Evolutionary conservation across 2,329 filamentous ascomycete genomes (phyloP).

Genomic region (Colletotrichum viniferum): DNA sequence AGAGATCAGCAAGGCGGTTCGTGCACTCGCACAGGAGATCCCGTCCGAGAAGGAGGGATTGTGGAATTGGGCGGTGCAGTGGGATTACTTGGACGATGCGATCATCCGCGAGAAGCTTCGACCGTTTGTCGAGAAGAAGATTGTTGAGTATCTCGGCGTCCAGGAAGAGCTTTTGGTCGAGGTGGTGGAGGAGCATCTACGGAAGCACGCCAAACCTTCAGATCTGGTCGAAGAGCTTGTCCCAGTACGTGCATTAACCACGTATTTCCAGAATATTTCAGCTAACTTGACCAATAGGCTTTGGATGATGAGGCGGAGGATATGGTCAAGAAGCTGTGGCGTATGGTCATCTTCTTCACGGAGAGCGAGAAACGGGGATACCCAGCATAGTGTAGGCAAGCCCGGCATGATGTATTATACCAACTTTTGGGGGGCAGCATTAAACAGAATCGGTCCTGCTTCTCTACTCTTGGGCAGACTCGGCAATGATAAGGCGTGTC

Average conservation of each 20-base stretch:
- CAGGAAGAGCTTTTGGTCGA: conserved; percentile 96
- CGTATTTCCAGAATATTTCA: neutral
- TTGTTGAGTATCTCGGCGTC: conserved; percentile 93
- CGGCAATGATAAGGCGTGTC: neutral
- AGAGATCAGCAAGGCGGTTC: conserved; percentile 81
- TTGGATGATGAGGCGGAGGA: conserved; percentile 95
- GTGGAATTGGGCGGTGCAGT: conserved; percentile 92
- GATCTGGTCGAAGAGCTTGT: conserved; percentile 85
- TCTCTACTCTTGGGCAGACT: neutral
- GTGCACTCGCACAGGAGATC: conserved; percentile 86
- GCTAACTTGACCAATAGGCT: conserved; percentile 58
- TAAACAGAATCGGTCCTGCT: neutral
- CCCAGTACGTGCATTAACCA: conserved; percentile 62
- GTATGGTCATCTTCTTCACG: conserved; percentile 97
- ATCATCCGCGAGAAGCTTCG: conserved; percentile 85
- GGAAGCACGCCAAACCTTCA: conserved; percentile 74
- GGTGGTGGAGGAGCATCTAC: conserved; percentile 86
- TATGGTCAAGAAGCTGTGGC: conserved; percentile 95
- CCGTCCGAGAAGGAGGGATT: conserved; percentile 84
- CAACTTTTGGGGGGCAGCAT: neutral
- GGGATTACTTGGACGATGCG: conserved; percentile 85
- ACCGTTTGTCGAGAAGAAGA: conserved; percentile 97
- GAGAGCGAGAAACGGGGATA: conserved; percentile 92
- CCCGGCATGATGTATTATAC: conserved; percentile 14
- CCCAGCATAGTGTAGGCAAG: conserved; percentile 56